Conservation (phyloP, 441 rosid species). For the Isatis lusitanica region DNA sequence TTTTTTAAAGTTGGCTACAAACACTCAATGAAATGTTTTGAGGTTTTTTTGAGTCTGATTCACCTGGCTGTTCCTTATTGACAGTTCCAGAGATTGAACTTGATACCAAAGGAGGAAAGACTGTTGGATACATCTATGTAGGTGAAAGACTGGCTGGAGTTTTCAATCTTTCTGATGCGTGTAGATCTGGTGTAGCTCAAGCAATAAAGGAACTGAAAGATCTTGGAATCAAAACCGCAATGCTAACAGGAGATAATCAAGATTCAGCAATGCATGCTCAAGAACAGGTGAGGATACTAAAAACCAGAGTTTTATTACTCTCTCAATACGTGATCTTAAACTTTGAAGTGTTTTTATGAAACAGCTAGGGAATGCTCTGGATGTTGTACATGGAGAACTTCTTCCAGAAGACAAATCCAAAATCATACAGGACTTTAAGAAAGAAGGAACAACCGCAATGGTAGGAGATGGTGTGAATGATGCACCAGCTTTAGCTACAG, state of each 20-base stretch:
- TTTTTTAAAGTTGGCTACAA: neutral
- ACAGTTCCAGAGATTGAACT: slow-evolving; percentile 49
- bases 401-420: slow-evolving; percentile 71
- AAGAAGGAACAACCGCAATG: slow-evolving; percentile 75
- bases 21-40: neutral
- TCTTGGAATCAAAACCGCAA: slow-evolving; percentile 60
- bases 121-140: slow-evolving; percentile 60
- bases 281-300: slow-evolving; percentile 52
- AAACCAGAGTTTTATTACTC: neutral
- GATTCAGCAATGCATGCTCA: slow-evolving; percentile 69
- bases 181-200: slow-evolving; percentile 70
- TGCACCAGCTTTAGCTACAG: slow-evolving; percentile 86
- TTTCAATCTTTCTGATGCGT: slow-evolving; percentile 72
- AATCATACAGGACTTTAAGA: slow-evolving; percentile 53
- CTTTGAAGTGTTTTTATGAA: slow-evolving; percentile 13
- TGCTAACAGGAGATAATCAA: slow-evolving; percentile 86
- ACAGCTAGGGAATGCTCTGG: slow-evolving; percentile 65
- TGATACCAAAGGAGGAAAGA: slow-evolving; percentile 48
- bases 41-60: slow-evolving; percentile 12
- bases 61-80: neutral
- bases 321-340: neutral
- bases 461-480: slow-evolving; percentile 92
- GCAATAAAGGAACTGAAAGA: slow-evolving; percentile 61
- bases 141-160: slow-evolving; percentile 50
- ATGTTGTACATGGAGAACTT: slow-evolving; percentile 67